phyloP scores from a whole-genome alignment of 208 protist species.

The Crithidia fasciculata region DNA sequence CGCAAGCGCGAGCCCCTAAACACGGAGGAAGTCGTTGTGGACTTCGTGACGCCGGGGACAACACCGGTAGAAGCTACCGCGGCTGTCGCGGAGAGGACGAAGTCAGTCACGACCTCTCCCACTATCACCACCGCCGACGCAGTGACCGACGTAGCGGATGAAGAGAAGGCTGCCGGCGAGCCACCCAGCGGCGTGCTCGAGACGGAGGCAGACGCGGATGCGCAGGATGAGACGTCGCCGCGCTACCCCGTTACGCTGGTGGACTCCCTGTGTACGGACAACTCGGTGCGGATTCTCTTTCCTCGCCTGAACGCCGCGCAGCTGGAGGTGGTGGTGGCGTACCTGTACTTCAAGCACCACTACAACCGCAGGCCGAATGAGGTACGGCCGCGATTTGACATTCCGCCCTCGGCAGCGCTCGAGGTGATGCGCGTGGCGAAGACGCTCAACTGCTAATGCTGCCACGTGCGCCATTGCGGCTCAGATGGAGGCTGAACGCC shows the following conservation, averaged over 20 bases:
- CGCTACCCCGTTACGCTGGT: constrained; percentile 23
- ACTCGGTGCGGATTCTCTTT: constrained; percentile 57
- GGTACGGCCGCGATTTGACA: constrained; percentile 59
- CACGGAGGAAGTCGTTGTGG: constrained; percentile 36
- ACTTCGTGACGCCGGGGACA: constrained; percentile 24
- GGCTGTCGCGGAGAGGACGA: background rate
- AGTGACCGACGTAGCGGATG: background rate
- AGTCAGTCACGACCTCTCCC: background rate
- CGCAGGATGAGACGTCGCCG: background rate
- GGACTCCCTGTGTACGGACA: constrained; percentile 49
- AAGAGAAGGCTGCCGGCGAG: background rate
- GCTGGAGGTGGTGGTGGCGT: constrained; percentile 74
- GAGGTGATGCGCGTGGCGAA: constrained; percentile 81
- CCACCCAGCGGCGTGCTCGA: too few species aligned
- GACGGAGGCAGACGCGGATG: too few species aligned
- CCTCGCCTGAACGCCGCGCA: constrained; percentile 41
- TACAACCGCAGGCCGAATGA: constrained; percentile 66
- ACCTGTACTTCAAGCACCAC: constrained; percentile 87
- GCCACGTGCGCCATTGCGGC: too few species aligned
- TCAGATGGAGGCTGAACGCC: too few species aligned
- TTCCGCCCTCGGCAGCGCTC: constrained; percentile 60
- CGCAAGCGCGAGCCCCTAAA: constrained; percentile 41
- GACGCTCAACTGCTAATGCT: constrained; percentile 64
- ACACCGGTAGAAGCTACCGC: background rate
- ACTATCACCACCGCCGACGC: too few species aligned